Conservation (phyloP, 805 yeast species). For the Candida incommunis region DNA sequence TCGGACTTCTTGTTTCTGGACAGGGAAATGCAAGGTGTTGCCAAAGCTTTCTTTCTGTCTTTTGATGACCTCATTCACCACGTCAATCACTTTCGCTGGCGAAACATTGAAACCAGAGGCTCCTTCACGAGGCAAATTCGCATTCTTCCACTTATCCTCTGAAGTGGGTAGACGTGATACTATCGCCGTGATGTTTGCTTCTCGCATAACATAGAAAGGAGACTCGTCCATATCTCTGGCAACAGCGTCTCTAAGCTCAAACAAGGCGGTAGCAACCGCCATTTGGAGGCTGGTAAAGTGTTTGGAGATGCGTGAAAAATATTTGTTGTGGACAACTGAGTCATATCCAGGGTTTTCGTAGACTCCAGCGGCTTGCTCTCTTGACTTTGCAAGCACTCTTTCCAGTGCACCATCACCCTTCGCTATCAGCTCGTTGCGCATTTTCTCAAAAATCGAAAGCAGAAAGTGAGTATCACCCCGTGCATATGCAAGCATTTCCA, state of each 20-base stretch:
- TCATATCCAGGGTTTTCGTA: conserved; percentile 69
- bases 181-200: too few relatives aligned
- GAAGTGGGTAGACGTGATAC: too few relatives aligned
- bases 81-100: too few relatives aligned
- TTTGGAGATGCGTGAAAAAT: too few relatives aligned
- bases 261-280: conserved; percentile 44
- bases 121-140: too few relatives aligned
- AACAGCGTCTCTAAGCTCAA: conserved; percentile 66
- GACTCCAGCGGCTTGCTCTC: conserved; percentile 65
- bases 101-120: too few relatives aligned
- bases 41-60: too few relatives aligned
- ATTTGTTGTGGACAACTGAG: conserved; percentile 46
- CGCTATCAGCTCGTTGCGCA: conserved; percentile 48
- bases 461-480: conserved; percentile 91
- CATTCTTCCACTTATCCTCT: too few relatives aligned
- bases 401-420: conserved; percentile 23
- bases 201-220: conserved; percentile 65
- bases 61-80: too few relatives aligned
- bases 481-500: conserved; percentile 72
- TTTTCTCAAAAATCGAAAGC: conserved; percentile 60
- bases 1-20: too few relatives aligned
- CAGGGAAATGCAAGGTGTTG: too few relatives aligned
- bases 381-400: conserved; percentile 57
- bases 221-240: conserved; percentile 80
- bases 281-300: conserved; percentile 40